phyloP scores from a whole-genome alignment of 139 green algal genomes.

The Trebouxia sp. region DNA sequence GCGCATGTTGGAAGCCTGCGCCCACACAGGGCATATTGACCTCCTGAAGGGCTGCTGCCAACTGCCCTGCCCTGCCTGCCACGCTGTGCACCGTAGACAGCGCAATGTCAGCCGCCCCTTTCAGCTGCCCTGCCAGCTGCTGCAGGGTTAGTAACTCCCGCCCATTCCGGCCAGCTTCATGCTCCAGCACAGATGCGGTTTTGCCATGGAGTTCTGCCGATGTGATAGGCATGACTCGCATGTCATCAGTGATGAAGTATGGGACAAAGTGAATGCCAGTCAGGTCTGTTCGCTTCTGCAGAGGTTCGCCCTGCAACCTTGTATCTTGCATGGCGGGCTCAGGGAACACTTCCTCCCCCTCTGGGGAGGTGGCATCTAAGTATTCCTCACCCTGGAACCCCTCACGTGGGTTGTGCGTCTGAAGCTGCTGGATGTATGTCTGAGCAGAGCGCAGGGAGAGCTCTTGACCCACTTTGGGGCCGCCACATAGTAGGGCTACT shows the following conservation, averaged over 20 bases:
- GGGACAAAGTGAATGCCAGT: slow-evolving; percentile 12
- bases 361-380: too few species aligned
- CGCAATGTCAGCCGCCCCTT: background rate
- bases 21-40: background rate
- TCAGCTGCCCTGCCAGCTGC: background rate
- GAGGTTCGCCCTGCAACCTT: background rate
- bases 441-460: background rate
- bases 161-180: background rate
- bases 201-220: background rate
- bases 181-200: background rate
- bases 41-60: background rate
- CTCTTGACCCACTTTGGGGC: background rate
- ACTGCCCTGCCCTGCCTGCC: background rate
- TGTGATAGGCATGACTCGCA: slow-evolving; percentile 3
- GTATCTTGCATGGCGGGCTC: background rate
- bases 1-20: background rate
- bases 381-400: slow-evolving; percentile 13
- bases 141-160: background rate
- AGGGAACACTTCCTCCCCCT: too few species aligned
- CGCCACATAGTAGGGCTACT: slow-evolving; percentile 3
- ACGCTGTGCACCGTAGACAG: background rate
- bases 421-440: background rate
- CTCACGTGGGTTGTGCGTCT: slow-evolving; percentile 12
- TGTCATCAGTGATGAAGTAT: background rate
- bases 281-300: background rate